A percentile compares a stretch with the other conserved stretches of the same genome.
phyloP scores from a whole-genome alignment of 2,329 filamentous ascomycete genomes.

The Phialophora macrospora region DNA sequence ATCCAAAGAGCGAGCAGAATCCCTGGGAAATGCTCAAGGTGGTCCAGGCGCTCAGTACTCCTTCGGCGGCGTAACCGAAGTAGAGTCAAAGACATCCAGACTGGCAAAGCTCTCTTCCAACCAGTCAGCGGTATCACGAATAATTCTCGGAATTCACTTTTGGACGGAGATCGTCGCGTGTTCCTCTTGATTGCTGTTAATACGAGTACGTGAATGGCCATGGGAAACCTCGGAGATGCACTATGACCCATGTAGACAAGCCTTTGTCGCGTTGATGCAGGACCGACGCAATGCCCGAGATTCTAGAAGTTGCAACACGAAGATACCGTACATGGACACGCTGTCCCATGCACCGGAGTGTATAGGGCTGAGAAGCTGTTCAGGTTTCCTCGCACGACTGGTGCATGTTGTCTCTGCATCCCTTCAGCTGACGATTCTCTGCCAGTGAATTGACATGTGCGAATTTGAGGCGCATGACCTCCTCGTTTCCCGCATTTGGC shows the following conservation, averaged over 20 bases:
- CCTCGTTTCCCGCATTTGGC: neutral
- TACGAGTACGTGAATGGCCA: neutral
- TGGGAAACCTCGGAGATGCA: neutral
- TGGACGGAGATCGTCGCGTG: neutral
- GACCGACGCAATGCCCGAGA: neutral
- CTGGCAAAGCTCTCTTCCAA: neutral
- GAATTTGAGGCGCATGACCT: neutral
- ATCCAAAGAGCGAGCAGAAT: constrained; percentile 18
- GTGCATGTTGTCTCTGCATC: neutral
- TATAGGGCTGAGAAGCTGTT: neutral
- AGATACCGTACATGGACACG: neutral
- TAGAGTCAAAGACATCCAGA: no score
- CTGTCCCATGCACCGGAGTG: neutral
- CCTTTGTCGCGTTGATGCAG: neutral
- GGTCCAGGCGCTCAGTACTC: constrained; percentile 14
- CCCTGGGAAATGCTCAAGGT: constrained; percentile 28
- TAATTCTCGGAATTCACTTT: neutral
- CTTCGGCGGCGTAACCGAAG: constrained; percentile 2
- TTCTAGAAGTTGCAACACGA: neutral
- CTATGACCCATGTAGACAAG: neutral
- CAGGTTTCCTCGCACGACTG: neutral
- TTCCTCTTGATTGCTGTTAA: neutral
- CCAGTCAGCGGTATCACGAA: constrained; percentile 11
- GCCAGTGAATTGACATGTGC: neutral
- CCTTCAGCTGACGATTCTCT: neutral